A percentile compares a stretch with the other conserved stretches of the same genome.
These are phyloP conservation scores for Globisporangium barbulae DNA, from an alignment of 352 stramenopile species.

Conservation along the genomic window DNA sequence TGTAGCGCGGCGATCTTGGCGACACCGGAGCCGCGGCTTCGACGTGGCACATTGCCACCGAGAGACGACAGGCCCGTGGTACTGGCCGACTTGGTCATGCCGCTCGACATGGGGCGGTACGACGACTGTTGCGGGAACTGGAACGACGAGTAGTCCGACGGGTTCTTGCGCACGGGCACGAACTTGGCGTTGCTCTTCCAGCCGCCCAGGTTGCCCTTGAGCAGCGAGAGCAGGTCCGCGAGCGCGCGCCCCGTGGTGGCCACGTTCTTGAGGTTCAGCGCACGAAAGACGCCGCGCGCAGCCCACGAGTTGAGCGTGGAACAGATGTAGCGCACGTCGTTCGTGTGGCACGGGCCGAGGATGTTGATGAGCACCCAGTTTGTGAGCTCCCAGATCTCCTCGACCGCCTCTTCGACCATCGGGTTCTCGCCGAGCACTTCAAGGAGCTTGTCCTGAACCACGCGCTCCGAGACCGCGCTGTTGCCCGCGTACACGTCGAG, in stretches of 20 bases:
- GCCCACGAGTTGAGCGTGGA: conserved; percentile 80
- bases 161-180: conserved; percentile 78
- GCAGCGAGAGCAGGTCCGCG: conserved; percentile 62
- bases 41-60: conserved; percentile 65
- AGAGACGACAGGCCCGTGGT: conserved; percentile 81
- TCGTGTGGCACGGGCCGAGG: conserved; percentile 92
- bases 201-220: conserved; percentile 57
- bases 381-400: conserved; percentile 97
- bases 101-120: conserved; percentile 35
- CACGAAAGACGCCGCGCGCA: conserved; percentile 71
- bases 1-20: conserved; percentile 79
- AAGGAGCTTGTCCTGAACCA: conserved; percentile 80
- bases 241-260: conserved; percentile 59
- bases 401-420: conserved; percentile 90
- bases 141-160: conserved; percentile 82
- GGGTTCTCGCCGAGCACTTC: conserved; percentile 71
- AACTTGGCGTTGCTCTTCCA: conserved; percentile 85
- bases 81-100: conserved; percentile 87
- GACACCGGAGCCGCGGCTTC: conserved; percentile 78
- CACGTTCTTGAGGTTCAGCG: conserved; percentile 72
- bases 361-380: conserved; percentile 94
- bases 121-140: conserved; percentile 68
- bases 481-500: conserved; percentile 68
- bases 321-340: conserved; percentile 93
- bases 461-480: conserved; percentile 57